Base-by-base conservation (phyloP, 2,329 filamentous ascomycete species). In the Fusarium tricinctum region DNA sequence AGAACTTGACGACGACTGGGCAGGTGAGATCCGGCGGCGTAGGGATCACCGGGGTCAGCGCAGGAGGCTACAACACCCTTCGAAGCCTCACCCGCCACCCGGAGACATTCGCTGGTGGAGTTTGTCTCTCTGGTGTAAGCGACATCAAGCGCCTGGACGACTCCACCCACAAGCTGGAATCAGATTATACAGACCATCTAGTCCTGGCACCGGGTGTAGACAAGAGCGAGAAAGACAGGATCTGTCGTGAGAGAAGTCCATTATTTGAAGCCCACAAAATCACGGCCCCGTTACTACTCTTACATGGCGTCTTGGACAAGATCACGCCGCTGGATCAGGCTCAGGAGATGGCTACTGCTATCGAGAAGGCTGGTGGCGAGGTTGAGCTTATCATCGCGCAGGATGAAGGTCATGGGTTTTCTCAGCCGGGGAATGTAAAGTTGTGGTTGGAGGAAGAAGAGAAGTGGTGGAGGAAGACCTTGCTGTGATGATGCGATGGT, bases 281-380 rank as follows among this genome's bases (percentile, higher is more conserved):
- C 54, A 77, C 75, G 39, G 77, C 82, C 3, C 85, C 86, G 1
- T 71, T 90, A 22, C 74, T 89, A 35, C 75, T 91, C n/a, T 68
- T 90, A 7, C 85, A 89, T 22, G 88, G 88, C 0, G 80, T 80
- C 3, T 77, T 77, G 6, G 88, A 90, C 68, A 83, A 82, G 40
- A 82, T 90, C 3, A 88, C 89, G 17, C 88, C 87, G 0, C 73
- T 85, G n/a, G 79, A 81, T 17, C 88, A 91, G 72, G 85, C 85
- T 4, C 76, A 81, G 32, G 80, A 84, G 52, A 86, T 90, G 74
- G 81, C 84, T 12, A 74, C 76, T 40, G 79, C 80, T n/a, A 78
- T 87, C 22, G 74, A 74, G 51, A 68, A 73, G 12, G 78, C 76
- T 3, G 83, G 81, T 0, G 78, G 80, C 2, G 76, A 83, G 26